Evolutionary conservation across 2,329 filamentous ascomycete species (phyloP).

Genomic region (Xylogone sp.): DNA sequence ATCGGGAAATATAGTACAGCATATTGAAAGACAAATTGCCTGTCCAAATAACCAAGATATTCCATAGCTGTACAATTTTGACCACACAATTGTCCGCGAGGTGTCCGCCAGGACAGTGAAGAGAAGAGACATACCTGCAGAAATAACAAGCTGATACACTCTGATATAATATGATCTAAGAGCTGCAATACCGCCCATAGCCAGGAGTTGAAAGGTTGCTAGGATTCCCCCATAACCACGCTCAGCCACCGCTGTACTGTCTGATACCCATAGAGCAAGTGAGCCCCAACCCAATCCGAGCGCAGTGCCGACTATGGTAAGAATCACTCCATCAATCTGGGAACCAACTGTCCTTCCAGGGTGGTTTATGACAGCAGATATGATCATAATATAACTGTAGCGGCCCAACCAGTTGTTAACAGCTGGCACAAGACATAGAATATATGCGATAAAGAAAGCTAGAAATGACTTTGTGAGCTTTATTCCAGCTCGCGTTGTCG

Average conservation of each 20-base stretch:
- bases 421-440: conserved; percentile 48
- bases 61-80: conserved; percentile 47
- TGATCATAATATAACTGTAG: conserved; percentile 51
- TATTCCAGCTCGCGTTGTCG: conserved; percentile 47
- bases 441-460: conserved; percentile 54
- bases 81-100: conserved; percentile 41
- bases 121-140: conserved; percentile 51
- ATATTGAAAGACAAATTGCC: conserved; percentile 46
- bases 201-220: conserved; percentile 50
- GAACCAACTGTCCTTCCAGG: conserved; percentile 51
- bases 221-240: conserved; percentile 51
- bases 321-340: conserved; percentile 51
- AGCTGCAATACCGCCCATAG: conserved; percentile 48
- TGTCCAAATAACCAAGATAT: conserved; percentile 55
- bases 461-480: conserved; percentile 49
- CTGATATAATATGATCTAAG: conserved; percentile 52
- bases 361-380: conserved; percentile 57
- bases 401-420: conserved; percentile 47
- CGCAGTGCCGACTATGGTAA: conserved; percentile 50
- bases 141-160: conserved; percentile 51
- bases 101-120: conserved; percentile 51
- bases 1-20: conserved; percentile 47
- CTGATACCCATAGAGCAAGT: conserved; percentile 50
- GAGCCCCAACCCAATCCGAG: conserved; percentile 52
- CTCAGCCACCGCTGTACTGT: conserved; percentile 40